Evolutionary conservation across 2,329 filamentous ascomycete species (phyloP), one percentile per base, ranked within the genome.

Genomic region (Plectosphaerella plurivora): DNA sequence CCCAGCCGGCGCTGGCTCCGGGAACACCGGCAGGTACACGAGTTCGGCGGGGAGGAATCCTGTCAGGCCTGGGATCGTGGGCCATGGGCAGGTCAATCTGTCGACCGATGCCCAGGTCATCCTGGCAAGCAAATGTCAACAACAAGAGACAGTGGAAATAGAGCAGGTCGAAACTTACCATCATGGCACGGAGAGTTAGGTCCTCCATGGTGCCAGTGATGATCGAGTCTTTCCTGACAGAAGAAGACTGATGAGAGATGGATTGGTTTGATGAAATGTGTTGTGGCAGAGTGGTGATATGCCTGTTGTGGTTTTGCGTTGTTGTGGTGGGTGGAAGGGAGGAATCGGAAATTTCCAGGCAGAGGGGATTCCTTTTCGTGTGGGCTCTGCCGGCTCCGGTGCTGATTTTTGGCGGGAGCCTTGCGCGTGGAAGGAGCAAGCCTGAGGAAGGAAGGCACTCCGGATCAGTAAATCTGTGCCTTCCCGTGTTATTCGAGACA

Each of bases 71-170:
- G 9, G 42, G 52, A n/a, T 51, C 51, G 33, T 63, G 53, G n/a
- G 63, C 57, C 41, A 63, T 50, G 5, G 60, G 61, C 3, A 64
- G 54, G 6, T 55, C 51, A 2, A 64, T 59, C 8, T 66, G 20
- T 5, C 65, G 63, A 8, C 20, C n/a, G 4, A 52, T 54, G 11
- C 67, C 65, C 2, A 69, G 56, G 39, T 69, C 67, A 22, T 59
- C 59, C 66, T 68, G 11, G n/a, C 44, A 8, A 3, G 14, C 24
- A 24, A 12, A 12, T n/a, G 24, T 35, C n/a, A 6, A 18, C 16
- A n/a, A 37, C 10, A n/a, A 48, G 15, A 22, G 28, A 36, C 9
- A n/a, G 10, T 5, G 37, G 15, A n/a, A 18, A 14, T 14, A 41
- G 7, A 3, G 22, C 2, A 6, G 7, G 3, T 9, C 3, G 14